phyloP scores from a whole-genome alignment of 495 filamentous ascomycete species.

The Pyrenula massariospora region DNA sequence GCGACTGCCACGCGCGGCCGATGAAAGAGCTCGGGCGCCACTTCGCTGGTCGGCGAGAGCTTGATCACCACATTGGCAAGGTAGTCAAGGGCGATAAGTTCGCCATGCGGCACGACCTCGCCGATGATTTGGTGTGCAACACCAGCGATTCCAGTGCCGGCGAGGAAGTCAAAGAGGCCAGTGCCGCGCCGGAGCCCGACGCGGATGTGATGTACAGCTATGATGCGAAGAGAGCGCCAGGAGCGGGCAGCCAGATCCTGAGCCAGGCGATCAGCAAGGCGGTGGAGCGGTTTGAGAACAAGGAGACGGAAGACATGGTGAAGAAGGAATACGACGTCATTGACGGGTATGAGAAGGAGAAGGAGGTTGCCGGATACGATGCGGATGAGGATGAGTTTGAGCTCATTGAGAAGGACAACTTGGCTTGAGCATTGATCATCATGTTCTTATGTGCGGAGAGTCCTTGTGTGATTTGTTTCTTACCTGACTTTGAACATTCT shows the following conservation, averaged over 20 bases:
- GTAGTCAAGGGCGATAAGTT: neutral
- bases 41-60: neutral
- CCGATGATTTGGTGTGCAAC: neutral
- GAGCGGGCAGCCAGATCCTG: constrained; percentile 33
- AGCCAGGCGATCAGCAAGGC: constrained; percentile 32
- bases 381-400: constrained; percentile 19
- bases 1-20: neutral
- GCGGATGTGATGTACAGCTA: constrained; percentile 34
- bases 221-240: constrained; percentile 16
- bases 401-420: constrained; percentile 2
- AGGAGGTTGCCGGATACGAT: constrained; percentile 7
- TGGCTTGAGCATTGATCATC: neutral
- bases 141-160: constrained; percentile 9
- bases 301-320: constrained; percentile 34
- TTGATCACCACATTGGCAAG: neutral
- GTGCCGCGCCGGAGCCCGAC: constrained; percentile 27
- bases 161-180: constrained; percentile 22
- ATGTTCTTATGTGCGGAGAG: neutral
- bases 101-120: neutral
- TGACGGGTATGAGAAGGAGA: constrained; percentile 19
- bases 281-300: constrained; percentile 34
- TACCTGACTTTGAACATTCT: neutral
- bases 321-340: constrained; percentile 38
- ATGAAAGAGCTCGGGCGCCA: neutral
- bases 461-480: neutral